Base-by-base conservation (phyloP, 2,329 filamentous ascomycete species). In the Sordariomycetes sp. region DNA sequence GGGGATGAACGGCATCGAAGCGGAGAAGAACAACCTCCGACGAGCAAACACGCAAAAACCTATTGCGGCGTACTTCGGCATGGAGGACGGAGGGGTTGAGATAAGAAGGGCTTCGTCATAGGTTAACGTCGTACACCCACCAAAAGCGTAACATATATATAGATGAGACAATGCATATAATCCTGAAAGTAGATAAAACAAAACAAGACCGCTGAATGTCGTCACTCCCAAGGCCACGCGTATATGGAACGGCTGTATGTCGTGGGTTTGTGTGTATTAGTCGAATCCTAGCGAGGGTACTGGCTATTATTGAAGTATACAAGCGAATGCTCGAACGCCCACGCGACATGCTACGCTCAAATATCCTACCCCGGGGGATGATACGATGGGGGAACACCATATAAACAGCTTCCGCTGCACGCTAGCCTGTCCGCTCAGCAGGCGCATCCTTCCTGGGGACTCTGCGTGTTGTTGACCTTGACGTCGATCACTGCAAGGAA, bases 11-110 rank as follows among this genome's bases (percentile, higher is more conserved):
- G 92, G 92, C 0, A 74, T 81, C 17, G 77, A 95, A 68, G 80
- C 79, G 50, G 74, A 66, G 22, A 63, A 64, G 36, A 59, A 78
- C 57, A 75, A 78, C 59, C 77, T 82, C 62, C 75, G 78, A 57
- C 86, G 87, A 53, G 90, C 89, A 1, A 48, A 42, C 12, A 48
- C 55, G 13, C 90, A 96, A 74, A 95, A 92, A 73, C 94, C 94
- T 0, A 80, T 96, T 13, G 90, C 90, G 32, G 91, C 90, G 25
- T 99, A 97, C 74, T 99, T 97, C 72, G 94, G 94, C 39, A 88
- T 94, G 82, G 81, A 86, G 52, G 87, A 89, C 66, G 88, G 88
- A 3, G 76, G 75, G 12, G 85, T 88, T 15, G 73, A 84, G 64
- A 74, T 85, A n/a, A 52, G 28, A 32, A 32, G 50, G 34, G 36